Evolutionary conservation across 768 basidiomycete genomes (phyloP), one percentile per base, ranked within the genome.

Genomic region (Tulasnella sp.): DNA sequence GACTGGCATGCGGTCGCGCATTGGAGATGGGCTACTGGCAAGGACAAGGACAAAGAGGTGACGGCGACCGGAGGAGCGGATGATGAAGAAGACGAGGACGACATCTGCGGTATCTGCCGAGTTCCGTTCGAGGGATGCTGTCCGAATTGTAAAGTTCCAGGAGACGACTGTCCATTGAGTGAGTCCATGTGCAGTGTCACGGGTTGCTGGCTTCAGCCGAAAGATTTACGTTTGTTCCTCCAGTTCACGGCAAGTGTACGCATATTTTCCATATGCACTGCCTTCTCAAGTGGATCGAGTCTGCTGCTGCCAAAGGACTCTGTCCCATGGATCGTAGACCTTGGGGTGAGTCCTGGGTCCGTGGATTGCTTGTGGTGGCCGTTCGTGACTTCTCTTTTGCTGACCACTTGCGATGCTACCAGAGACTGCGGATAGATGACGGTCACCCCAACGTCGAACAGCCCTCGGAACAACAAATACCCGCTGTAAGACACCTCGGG

Each of bases 251-350:
- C 46, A 93, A 98, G 86, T 99, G 97, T 84, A 95, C 92, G 8
- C 98, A 99, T 85, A 92, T 98, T 80, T 99, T 99, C 84, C 98
- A 99, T 85, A 96, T 98, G 95, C 97, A 99, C 85, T 99, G 97
- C 86, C 87, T 99, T 18, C 89, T 97, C 82, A 98, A 98, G 86
- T 99, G 98, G 98, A 91, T 98, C 81, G 92, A 92, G 4, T 97
- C 96, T 0, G 87, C 91, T 6, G 91, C 94, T 20, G 96, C 94
- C 48, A 98, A 98, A 85, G 93, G 94, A 83, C 96, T 97, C 83
- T 99, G 98, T 88, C 98, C 98, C n/a, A 97, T 99, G 96, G 97
- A 99, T 85, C 89, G 98, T 42, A 88, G 96, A 83, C 88, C 92
- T 3, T 99, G 97, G 97, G 93, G 96, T 97, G 82, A 81, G 93